phyloP scores from a whole-genome alignment of 2,329 filamentous ascomycete species.

The Hirsutella minnesotensis region DNA sequence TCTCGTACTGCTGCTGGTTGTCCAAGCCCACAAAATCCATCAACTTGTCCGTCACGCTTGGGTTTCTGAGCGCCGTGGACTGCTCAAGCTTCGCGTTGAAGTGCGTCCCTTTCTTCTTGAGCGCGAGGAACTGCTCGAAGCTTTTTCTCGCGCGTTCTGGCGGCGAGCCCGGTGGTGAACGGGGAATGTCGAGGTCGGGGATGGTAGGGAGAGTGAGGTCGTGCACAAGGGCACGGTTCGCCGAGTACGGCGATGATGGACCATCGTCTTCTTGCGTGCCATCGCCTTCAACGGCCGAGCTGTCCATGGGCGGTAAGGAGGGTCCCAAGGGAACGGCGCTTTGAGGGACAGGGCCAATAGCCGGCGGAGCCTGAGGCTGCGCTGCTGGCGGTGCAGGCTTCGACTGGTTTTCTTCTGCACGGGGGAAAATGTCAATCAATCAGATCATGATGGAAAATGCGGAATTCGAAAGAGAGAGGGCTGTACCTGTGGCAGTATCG shows the following conservation, averaged over 20 bases:
- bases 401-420: neutral
- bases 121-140: slow-evolving; percentile 59
- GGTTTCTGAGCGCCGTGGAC: slow-evolving; percentile 58
- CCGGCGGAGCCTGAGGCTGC: neutral
- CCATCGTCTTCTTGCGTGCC: slow-evolving; percentile 12
- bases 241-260: slow-evolving; percentile 54
- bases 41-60: slow-evolving; percentile 59
- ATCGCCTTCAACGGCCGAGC: slow-evolving; percentile 8
- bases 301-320: slow-evolving; percentile 18
- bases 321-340: slow-evolving; percentile 24
- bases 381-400: neutral
- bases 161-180: slow-evolving; percentile 56
- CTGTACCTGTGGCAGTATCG: no score
- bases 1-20: slow-evolving; percentile 50
- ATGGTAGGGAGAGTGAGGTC: slow-evolving; percentile 62
- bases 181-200: slow-evolving; percentile 63
- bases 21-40: slow-evolving; percentile 49
- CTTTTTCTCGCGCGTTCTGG: slow-evolving; percentile 45
- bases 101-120: slow-evolving; percentile 68
- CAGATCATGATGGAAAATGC: no score
- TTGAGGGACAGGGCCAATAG: slow-evolving; percentile 18
- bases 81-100: slow-evolving; percentile 65
- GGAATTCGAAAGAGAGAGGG: no score
- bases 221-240: slow-evolving; percentile 51
- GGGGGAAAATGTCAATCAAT: neutral